These are phyloP conservation scores for Metarhizium humberi DNA, from an alignment of 2,329 filamentous ascomycete genomes.

Conservation along the genomic window DNA sequence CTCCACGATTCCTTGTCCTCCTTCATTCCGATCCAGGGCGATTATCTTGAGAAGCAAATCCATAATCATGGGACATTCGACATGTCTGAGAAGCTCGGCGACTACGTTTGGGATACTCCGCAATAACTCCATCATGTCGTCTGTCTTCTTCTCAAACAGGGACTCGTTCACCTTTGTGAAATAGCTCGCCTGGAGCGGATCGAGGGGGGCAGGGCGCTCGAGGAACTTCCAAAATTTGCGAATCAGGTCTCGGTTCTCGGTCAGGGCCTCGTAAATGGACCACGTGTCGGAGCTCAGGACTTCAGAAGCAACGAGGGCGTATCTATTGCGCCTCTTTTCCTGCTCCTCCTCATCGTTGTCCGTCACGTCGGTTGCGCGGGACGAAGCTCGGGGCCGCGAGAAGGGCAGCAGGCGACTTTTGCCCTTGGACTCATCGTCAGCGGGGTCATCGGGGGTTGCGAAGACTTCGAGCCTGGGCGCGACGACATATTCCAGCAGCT, in stretches of 20 bases:
- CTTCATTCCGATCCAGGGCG: conserved; percentile 85
- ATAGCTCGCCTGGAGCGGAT: conserved; percentile 90
- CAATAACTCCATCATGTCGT: conserved; percentile 89
- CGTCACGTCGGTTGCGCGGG: conserved; percentile 35
- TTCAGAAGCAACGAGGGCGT: conserved; percentile 88
- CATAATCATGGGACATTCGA: conserved; percentile 98
- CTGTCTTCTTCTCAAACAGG: conserved; percentile 95
- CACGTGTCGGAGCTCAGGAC: conserved; percentile 92
- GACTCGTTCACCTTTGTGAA: conserved; percentile 99
- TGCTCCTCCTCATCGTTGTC: conserved; percentile 59
- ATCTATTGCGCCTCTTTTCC: conserved; percentile 87
- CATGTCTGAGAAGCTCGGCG: conserved; percentile 78
- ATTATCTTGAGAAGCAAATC: conserved; percentile 95
- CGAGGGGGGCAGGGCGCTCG: conserved; percentile 72
- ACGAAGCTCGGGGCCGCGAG: conserved; percentile 43
- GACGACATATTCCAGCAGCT: conserved; percentile 83
- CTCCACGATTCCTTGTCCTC: conserved; percentile 87
- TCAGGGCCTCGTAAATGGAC: conserved; percentile 88
- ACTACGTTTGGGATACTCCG: conserved; percentile 76
- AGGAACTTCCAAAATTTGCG: conserved; percentile 88
- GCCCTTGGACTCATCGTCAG: conserved; percentile 40
- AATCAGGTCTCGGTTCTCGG: conserved; percentile 72
- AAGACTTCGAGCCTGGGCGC: conserved; percentile 60
- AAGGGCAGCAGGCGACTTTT: conserved; percentile 36
- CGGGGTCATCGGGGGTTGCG: conserved; percentile 40